Evolutionary conservation across 1,284 basidiomycete genomes (phyloP), one percentile per base, ranked within the genome.

Genomic region (Neonothopanus nambi): DNA sequence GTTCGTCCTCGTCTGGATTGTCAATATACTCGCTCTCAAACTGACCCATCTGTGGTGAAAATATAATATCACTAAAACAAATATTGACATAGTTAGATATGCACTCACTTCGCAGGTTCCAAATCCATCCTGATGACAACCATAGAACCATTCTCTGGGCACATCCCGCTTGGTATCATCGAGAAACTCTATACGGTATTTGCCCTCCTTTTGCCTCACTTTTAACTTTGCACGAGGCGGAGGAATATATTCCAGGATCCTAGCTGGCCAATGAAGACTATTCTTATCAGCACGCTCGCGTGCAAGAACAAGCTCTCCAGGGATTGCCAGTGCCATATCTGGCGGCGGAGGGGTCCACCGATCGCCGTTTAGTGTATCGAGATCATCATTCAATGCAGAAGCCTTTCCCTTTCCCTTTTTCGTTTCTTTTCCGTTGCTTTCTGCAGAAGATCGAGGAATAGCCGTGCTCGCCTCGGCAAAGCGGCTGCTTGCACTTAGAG

Each of bases 281-380:
- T 59, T 62, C 47, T 61, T 70, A 20, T 68, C 71, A 35, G 79
- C 79, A 17, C 30, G 33, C 3, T 48, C 46, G 39, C 71, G 65
- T 9, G 83, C 82, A 9, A 88, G 69, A 2, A 89, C 68, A 1
- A 81, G 67, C 64, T 90, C 87, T 1, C 86, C 87, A 3, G 87
- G 85, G 39, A 89, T 79, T 11, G 76, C 67, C 17, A 86, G 69
- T 2, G 71, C 65, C 3, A 69, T 69, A 59, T 87, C 81, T 2
- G 70, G 66, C 13, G 66, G 68, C 1, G 78, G 76, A 4, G 76
- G 75, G 1, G 48, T 41, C 39, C 54, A 11, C 30, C 30, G 30
- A 17, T 42, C 52, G 54, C 21, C 35, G 26, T n/a, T 41, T 55
- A 37, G 45, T 52, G 15, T 30, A 30, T 47, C 21, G 11, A 13